Conservation (phyloP, 305 asterid genomes). For the Fraxinus ornus region DNA sequence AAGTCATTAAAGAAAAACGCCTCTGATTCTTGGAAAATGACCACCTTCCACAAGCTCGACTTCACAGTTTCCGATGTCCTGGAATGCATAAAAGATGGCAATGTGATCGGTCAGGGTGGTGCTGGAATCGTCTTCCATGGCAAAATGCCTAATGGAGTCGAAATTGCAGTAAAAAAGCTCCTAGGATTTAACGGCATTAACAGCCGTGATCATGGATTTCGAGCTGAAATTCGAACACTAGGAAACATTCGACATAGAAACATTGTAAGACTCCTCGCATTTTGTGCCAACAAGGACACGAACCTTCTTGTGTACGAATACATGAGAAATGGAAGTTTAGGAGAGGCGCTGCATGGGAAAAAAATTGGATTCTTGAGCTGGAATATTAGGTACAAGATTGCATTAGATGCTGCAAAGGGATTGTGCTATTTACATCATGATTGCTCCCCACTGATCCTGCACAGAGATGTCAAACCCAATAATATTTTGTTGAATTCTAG, state of each 20-base stretch:
- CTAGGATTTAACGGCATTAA: slow-evolving; percentile 48
- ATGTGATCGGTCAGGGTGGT: slow-evolving; percentile 89
- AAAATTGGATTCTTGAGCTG: slow-evolving; percentile 75
- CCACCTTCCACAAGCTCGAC: slow-evolving; percentile 75
- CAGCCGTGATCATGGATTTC: slow-evolving; percentile 86
- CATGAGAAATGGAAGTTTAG: slow-evolving; percentile 96
- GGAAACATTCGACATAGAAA: slow-evolving; percentile 89
- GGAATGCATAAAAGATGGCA: slow-evolving; percentile 93
- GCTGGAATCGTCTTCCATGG: slow-evolving; percentile 95
- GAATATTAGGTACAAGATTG: slow-evolving; percentile 79
- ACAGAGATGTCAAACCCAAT: slow-evolving; percentile 92
- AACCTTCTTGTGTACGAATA: slow-evolving; percentile 89
- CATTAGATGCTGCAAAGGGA: slow-evolving; percentile 81
- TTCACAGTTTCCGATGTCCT: slow-evolving; percentile 67
- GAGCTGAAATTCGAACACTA: slow-evolving; percentile 78
- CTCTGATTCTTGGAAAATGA: slow-evolving; percentile 75
- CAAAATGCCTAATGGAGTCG: slow-evolving; percentile 65
- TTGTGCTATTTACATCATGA: slow-evolving; percentile 91
- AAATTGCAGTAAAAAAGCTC: slow-evolving; percentile 86
- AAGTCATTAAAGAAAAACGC: slow-evolving; percentile 62
- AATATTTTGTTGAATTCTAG: slow-evolving; percentile 71
- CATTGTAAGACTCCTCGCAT: slow-evolving; percentile 79
- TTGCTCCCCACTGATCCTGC: slow-evolving; percentile 88
- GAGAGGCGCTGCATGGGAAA: slow-evolving; percentile 86
- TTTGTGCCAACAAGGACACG: slow-evolving; percentile 81